Evolutionary conservation across 2,329 filamentous ascomycete genomes (phyloP).

Genomic region (Allantophomopsis lycopodina): DNA sequence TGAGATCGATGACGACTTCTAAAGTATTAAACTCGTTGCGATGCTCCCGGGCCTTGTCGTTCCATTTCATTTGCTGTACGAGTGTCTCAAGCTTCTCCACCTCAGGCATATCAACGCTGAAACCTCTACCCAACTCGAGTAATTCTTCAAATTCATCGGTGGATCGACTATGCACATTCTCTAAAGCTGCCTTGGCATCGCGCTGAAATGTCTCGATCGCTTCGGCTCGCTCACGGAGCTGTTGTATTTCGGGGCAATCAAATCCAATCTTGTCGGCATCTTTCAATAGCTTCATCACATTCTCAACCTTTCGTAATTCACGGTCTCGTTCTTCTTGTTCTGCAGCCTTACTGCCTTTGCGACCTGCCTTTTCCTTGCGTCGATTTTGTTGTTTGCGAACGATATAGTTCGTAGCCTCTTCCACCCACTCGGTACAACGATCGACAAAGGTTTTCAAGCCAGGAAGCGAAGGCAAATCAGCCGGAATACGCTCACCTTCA

Average conservation of each 20-base stretch:
- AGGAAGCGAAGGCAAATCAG: slow-evolving; percentile 69
- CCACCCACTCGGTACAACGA: slow-evolving; percentile 93
- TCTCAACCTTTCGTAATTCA: slow-evolving; percentile 77
- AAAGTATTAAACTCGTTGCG: slow-evolving; percentile 56
- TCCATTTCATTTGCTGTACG: slow-evolving; percentile 80
- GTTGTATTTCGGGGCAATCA: slow-evolving; percentile 80
- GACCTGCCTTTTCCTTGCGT: slow-evolving; percentile 83
- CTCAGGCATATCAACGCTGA: slow-evolving; percentile 86
- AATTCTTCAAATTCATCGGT: slow-evolving; percentile 75
- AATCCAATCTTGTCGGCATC: slow-evolving; percentile 83
- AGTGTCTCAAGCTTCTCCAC: slow-evolving; percentile 69
- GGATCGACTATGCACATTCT: slow-evolving; percentile 47
- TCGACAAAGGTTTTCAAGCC: slow-evolving; percentile 84
- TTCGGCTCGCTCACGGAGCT: slow-evolving; percentile 72
- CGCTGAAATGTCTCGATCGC: slow-evolving; percentile 76
- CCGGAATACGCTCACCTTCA: slow-evolving; percentile 94
- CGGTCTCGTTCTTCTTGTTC: slow-evolving; percentile 75
- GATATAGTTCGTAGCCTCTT: slow-evolving; percentile 91
- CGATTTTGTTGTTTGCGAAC: slow-evolving; percentile 96
- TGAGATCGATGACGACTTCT: slow-evolving; percentile 64
- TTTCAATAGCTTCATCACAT: slow-evolving; percentile 71
- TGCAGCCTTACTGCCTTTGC: slow-evolving; percentile 59
- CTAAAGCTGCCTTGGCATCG: slow-evolving; percentile 57
- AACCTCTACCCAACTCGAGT: slow-evolving; percentile 76
- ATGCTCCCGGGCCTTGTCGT: slow-evolving; percentile 56